Base-by-base conservation (phyloP, 1,284 basidiomycete genomes). In the Coriolopsis trogii region DNA sequence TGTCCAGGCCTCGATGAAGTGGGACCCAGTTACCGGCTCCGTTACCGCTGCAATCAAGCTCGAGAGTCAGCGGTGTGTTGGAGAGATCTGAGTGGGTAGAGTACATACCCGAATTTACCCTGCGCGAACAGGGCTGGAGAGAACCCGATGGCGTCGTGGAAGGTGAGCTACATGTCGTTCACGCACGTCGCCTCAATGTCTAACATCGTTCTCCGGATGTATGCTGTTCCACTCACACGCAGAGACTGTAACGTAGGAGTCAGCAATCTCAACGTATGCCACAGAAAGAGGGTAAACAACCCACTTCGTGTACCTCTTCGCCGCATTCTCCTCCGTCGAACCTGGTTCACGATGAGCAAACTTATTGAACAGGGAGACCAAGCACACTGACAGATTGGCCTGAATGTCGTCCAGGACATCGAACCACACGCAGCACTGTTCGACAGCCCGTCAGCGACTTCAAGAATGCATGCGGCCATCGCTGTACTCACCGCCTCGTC, bases 401-500 rank as follows among this genome's bases (percentile, higher is more conserved):
- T 56, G 55, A 16, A 56, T 56, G 36, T 56, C 55, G 25, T 56
- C 55, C 39, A 56, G 41, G 38, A 56, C 55, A 44, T 56, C 50
- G 21, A 56, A 56, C 55, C 55, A 56, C n/a, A 56, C 55, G 26
- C 50, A 52, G 44, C 55, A 56, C 54, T 56, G 24, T 20, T 8
- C 10, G 10, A 18, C 7, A 13, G 10, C 12, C 39, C 4, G 12
- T 41, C 12, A 39, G 10, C 4, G 4, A 7, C 16, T 12, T 26
- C 8, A 28, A 25, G 13, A 10, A 7, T 12, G 13, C 18, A 8
- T n/a, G n/a, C n/a, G n/a, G 10, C 9, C 2, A 12, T 8, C 37
- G 21, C 4, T 12, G 3, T 12, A 44, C 53, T 44, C 21, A 71
- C 72, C 29, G 58, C 67, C 40, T 72, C 70, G 6, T 68, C 62